Evolutionary conservation across 2,329 filamentous ascomycete genomes (phyloP), one percentile per base, ranked within the genome.

Genomic region (Alternaria longipes): DNA sequence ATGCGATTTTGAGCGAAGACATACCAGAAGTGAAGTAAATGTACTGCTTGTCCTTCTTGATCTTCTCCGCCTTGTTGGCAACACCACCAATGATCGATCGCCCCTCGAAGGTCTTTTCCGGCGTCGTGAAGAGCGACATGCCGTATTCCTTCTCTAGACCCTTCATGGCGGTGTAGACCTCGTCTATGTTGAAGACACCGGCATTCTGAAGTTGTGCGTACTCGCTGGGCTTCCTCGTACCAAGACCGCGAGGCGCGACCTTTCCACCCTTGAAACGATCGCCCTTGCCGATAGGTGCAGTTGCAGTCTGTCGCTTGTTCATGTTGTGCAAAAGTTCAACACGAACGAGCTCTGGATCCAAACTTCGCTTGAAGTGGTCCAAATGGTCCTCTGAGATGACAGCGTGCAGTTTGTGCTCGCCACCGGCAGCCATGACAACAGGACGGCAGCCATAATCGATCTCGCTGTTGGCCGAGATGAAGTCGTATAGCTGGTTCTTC

Each of bases 21-120:
- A 26, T 50, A 50, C 80, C 84, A 20, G 81, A 82, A 57, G 84
- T 84, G 60, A 89, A 78, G 70, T 85, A 85, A 28, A 86, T 81
- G 40, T 82, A 80, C 62, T 84, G 83, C 16, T 78, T 78, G 52
- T 78, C 72, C 36, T 78, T 78, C 49, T 78, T 77, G 18, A 74
- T 74, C 49, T 79, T 77, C 46, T 80, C 78, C 28, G 84, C 84
- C 41, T 85, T 78, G 62, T 80, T 79, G 12, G 74, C 79, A 5
- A 81, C 83, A 22, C 78, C 72, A 14, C 83, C 74, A 14, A 73
- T 69, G 3, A 79, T 74, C 14, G 62, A 67, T 36, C 68, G 68
- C 20, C 79, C 78, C 49, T 84, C 78, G 62, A 80, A 78, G 0
- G 83, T 85, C 65, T 78, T 77, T 63, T 81, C 70, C 0, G 83